Conservation (phyloP, 306 rosid species). For the Quercus variabilis region DNA sequence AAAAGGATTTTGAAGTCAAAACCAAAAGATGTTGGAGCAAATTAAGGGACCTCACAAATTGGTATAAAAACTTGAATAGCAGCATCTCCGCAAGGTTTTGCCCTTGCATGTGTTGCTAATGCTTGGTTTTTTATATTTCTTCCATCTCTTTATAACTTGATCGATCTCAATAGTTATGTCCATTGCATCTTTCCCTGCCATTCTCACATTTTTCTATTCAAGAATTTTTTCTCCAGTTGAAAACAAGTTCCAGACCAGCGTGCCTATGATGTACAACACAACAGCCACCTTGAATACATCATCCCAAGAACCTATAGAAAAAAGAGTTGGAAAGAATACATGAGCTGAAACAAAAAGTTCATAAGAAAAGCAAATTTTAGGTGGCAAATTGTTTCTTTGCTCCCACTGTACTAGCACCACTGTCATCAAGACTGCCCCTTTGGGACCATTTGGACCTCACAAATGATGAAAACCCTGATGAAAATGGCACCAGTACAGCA, state of each 20-base stretch:
- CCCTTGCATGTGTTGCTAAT: constrained; percentile 17
- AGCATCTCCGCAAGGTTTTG: constrained; percentile 11
- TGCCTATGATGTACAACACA: constrained; percentile 67
- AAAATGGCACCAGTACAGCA: neutral
- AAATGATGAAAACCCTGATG: neutral
- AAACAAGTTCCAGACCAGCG: constrained; percentile 79
- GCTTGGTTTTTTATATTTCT: constrained; percentile 19
- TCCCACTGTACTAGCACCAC: neutral
- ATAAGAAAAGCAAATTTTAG: neutral
- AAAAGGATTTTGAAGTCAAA: constrained; percentile 25
- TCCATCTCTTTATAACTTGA: constrained; percentile 9
- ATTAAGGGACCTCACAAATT: constrained; percentile 30
- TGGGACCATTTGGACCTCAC: neutral
- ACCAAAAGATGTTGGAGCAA: constrained; percentile 27
- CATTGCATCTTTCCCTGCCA: constrained; percentile 13
- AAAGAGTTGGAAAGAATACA: constrained; percentile 4
- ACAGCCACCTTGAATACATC: constrained; percentile 94
- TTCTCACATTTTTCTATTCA: constrained; percentile 37
- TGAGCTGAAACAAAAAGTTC: neutral
- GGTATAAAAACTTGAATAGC: constrained; percentile 29
- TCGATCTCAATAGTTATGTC: neutral
- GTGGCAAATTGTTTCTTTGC: neutral
- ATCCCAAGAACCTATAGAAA: constrained; percentile 81
- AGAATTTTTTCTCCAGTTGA: constrained; percentile 85
- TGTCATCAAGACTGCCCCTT: neutral